A percentile compares a stretch with the other conserved stretches of the same genome.
These are phyloP conservation scores for Eucalyptus viminalis DNA, from an alignment of 345 rosid species.

Conservation along the genomic window DNA sequence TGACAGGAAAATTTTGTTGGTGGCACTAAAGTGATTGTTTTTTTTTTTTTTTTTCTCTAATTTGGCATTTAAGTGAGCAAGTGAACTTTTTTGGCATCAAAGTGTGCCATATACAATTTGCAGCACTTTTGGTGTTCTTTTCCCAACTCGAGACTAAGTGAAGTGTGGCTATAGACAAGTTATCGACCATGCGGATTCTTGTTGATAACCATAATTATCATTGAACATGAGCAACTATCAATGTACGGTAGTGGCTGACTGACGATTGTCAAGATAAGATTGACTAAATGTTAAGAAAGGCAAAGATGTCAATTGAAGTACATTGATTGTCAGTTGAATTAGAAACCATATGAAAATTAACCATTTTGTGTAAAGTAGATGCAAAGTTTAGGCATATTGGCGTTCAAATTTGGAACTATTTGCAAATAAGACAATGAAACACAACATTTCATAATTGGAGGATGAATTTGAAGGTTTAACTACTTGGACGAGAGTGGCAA, in stretches of 20 bases:
- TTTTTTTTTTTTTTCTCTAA: too few species aligned
- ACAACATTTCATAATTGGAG: too few species aligned
- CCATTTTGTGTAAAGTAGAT: neutral
- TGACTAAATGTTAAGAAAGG: neutral
- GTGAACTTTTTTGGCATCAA: too few species aligned
- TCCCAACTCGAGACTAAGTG: neutral
- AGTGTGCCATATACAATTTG: too few species aligned
- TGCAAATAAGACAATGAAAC: neutral
- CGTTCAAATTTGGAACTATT: neutral
- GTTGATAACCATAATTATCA: neutral
- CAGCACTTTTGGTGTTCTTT: too few species aligned
- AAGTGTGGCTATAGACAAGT: neutral
- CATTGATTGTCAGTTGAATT: neutral
- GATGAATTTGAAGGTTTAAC: neutral
- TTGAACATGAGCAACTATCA: neutral
- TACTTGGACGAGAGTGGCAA: too few species aligned
- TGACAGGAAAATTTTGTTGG: too few species aligned
- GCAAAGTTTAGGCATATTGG: neutral
- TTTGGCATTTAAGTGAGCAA: too few species aligned
- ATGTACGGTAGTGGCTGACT: neutral
- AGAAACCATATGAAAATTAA: neutral
- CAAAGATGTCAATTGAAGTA: neutral
- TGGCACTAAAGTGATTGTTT: too few species aligned
- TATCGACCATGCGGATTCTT: neutral
- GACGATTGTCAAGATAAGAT: neutral